Evolutionary conservation across 1,284 basidiomycete genomes (phyloP).

Genomic region (Ustilago hordei): DNA sequence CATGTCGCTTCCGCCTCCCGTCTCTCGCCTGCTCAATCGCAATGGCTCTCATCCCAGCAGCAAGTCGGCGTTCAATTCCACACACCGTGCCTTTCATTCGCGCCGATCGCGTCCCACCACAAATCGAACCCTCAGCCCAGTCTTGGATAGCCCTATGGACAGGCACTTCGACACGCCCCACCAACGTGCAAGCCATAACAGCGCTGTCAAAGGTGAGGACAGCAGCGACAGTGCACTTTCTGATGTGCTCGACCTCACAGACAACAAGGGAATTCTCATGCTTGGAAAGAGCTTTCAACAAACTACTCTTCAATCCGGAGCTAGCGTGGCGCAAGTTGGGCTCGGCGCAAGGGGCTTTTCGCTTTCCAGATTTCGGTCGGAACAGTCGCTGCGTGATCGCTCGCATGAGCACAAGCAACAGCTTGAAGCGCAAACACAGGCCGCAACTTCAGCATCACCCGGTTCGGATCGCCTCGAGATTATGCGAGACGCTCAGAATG

Average conservation of each 20-base stretch:
- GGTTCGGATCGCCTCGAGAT: conserved; percentile 11
- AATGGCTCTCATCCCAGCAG: conserved; percentile 5
- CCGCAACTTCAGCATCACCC: background rate
- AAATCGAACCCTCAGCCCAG: conserved; percentile 4
- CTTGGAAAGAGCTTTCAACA: conserved; percentile 3
- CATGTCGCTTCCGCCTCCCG: background rate
- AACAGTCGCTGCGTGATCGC: conserved; percentile 9
- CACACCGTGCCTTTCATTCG: background rate
- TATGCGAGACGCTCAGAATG: conserved; percentile 3
- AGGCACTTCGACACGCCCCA: background rate
- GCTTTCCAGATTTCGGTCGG: conserved; percentile 6
- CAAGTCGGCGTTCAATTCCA: background rate
- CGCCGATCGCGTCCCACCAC: background rate
- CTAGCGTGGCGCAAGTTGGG: conserved; percentile 25
- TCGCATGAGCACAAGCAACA: background rate
- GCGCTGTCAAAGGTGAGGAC: conserved; percentile 14
- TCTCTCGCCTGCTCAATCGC: background rate
- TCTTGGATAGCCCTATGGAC: conserved; percentile 4
- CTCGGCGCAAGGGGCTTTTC: conserved; percentile 16
- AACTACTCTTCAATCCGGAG: background rate
- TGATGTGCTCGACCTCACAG: conserved; percentile 37
- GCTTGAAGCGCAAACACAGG: background rate
- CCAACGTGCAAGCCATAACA: background rate
- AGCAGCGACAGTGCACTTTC: conserved; percentile 34
- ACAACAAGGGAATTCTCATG: conserved; percentile 17